Evolutionary conservation across 2,329 filamentous ascomycete genomes (phyloP).

Genomic region (Bipolaris zeicola): DNA sequence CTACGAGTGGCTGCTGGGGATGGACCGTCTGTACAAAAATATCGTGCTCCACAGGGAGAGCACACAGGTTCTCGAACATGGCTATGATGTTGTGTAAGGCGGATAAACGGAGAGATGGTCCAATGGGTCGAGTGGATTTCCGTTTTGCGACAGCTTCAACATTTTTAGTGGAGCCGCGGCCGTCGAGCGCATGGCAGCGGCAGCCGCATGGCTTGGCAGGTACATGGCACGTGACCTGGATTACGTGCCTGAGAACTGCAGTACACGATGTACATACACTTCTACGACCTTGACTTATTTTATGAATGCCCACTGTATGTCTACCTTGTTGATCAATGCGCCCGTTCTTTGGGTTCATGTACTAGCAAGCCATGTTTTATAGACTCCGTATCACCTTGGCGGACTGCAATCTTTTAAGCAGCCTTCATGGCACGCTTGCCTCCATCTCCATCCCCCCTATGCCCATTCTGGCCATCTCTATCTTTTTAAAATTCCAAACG

Average conservation of each 20-base stretch:
- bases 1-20: slow-evolving; percentile 80
- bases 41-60: slow-evolving; percentile 81
- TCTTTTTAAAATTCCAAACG: too few species aligned
- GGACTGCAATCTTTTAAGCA: too few species aligned
- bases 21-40: slow-evolving; percentile 89
- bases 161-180: slow-evolving; percentile 33
- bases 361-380: too few species aligned
- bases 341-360: too few species aligned
- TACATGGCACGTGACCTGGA: neutral
- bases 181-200: slow-evolving; percentile 12
- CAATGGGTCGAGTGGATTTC: neutral
- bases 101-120: neutral
- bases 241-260: neutral
- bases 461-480: neutral
- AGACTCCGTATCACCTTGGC: too few species aligned
- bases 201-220: slow-evolving; percentile 28
- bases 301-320: neutral
- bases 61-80: slow-evolving; percentile 94
- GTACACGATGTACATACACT: too few species aligned
- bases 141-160: slow-evolving; percentile 19
- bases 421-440: too few species aligned
- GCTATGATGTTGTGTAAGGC: slow-evolving; percentile 6
- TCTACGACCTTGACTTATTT: neutral
- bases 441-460: neutral
- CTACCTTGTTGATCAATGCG: too few species aligned